These are phyloP conservation scores for Corylus heterophylla DNA, from an alignment of 306 rosid species.

Conservation along the genomic window DNA sequence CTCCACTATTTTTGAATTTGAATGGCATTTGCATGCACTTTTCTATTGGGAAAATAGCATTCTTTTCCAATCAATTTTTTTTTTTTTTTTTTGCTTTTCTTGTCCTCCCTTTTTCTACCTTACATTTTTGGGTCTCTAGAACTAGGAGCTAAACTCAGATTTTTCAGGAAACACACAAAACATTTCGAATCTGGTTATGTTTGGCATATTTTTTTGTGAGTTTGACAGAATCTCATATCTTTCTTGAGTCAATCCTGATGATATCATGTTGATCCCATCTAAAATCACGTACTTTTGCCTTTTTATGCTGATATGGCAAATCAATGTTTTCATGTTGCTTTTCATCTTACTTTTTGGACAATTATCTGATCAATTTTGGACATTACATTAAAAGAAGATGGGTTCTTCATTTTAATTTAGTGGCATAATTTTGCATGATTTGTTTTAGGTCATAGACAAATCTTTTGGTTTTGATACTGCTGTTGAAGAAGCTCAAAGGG, in stretches of 20 bases:
- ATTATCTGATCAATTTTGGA: neutral
- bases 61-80: neutral
- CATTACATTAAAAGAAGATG: neutral
- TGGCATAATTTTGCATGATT: conserved; percentile 28
- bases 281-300: neutral
- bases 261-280: neutral
- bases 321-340: neutral
- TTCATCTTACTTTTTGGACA: neutral
- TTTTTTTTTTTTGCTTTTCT: neutral
- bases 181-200: neutral
- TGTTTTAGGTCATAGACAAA: conserved; percentile 86
- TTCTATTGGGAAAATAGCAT: neutral
- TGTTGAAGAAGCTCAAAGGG: conserved; percentile 98
- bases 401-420: neutral
- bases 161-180: neutral
- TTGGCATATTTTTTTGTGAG: neutral
- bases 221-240: neutral
- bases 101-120: neutral
- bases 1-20: neutral
- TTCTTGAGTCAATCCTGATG: neutral
- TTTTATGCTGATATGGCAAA: neutral
- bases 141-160: neutral
- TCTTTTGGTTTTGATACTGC: conserved; percentile 99
- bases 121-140: neutral
- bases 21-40: neutral